Evolutionary conservation across 192 early-diverging fungal species (phyloP).

Genomic region (Coemansia sp.): DNA sequence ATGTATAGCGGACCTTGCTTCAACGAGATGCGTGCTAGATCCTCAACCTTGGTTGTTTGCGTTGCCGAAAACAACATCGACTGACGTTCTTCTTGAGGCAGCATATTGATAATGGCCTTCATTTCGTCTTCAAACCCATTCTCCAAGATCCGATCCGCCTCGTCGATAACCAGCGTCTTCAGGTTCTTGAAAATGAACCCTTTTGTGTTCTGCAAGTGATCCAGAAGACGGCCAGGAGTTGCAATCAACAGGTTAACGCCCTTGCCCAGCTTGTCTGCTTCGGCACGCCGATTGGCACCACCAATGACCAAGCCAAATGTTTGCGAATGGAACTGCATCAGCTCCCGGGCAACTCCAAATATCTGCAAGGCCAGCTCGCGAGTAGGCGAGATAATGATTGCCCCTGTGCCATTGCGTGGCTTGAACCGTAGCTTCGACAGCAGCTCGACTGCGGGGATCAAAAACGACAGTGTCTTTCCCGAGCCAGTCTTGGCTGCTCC

Average conservation of each 20-base stretch:
- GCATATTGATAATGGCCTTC: conserved; percentile 93
- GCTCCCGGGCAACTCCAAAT: conserved; percentile 95
- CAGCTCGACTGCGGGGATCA: conserved; percentile 92
- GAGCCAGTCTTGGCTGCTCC: conserved; percentile 98
- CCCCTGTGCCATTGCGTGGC: conserved; percentile 94
- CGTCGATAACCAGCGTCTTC: conserved; percentile 91
- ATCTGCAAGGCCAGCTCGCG: conserved; percentile 98
- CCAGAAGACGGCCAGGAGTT: conserved; percentile 94
- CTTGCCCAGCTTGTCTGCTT: conserved; percentile 92
- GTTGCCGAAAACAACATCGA: conserved; percentile 99
- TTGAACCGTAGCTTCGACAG: conserved; percentile 91
- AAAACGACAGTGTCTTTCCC: conserved; percentile 95
- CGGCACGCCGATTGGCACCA: conserved; percentile 93
- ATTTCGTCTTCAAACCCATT: conserved; percentile 99
- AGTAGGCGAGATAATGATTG: conserved; percentile 94
- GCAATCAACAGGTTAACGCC: conserved; percentile 96
- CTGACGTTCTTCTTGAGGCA: conserved; percentile 87
- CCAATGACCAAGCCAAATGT: conserved; percentile 99
- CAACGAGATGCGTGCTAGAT: conserved; percentile 96
- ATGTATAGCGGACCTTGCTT: conserved; percentile 97
- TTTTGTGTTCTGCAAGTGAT: conserved; percentile 98
- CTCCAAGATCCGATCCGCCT: conserved; percentile 98
- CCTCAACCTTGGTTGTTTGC: conserved; percentile 97
- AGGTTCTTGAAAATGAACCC: conserved; percentile 94
- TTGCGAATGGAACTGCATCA: conserved; percentile 91